Evolutionary conservation across 352 stramenopile species (phyloP), one percentile per base, ranked within the genome.

Genomic region (Thraustochytrium striatum): DNA sequence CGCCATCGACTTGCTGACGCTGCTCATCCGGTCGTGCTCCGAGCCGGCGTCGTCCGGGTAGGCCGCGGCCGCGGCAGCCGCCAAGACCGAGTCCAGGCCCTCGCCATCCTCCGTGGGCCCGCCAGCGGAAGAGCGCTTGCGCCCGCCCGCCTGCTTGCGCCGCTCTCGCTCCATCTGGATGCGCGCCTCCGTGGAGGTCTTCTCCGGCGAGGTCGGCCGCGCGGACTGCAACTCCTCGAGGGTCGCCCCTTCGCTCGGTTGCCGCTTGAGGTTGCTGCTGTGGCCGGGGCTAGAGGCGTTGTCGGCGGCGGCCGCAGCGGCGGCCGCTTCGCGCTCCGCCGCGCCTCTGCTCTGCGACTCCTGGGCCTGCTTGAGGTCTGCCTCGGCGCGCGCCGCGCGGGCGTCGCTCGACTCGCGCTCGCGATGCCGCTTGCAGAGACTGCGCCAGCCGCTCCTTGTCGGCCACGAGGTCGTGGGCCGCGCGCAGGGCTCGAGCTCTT

Each of bases 21-120:
- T 55, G 25, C 47, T 55, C 16, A 55, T 21, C 16, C 47, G 16
- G 25, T 55, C 47, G 47, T 21, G 47, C 47, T 55, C 47, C 25
- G 16, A 16, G 25, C 47, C 47, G 16, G 47, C n/a, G n/a, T n/a
- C n/a, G n/a, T n/a, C 28, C 47, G n/a, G 32, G 13, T 28, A 13
- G 8, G 62, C 38, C 16, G 65, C 65, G 28, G 44, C 44, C 13
- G 65, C 65, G 5, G 65, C 61, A 35, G 61, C 61, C 11, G 61
- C 61, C 19, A 72, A 5, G 9, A 72, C 3, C 32, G 38, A n/a
- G 43, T 72, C 61, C 38, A 58, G 3, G 38, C 3, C 7, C 19
- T 57, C 33, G 11, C n/a, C n/a, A n/a, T n/a, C n/a, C n/a, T n/a
- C n/a, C n/a, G n/a, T n/a, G n/a, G n/a, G n/a, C n/a, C n/a, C n/a